Conservation (phyloP, 2,329 filamentous ascomycete genomes). For the Aspergillus sp. region DNA sequence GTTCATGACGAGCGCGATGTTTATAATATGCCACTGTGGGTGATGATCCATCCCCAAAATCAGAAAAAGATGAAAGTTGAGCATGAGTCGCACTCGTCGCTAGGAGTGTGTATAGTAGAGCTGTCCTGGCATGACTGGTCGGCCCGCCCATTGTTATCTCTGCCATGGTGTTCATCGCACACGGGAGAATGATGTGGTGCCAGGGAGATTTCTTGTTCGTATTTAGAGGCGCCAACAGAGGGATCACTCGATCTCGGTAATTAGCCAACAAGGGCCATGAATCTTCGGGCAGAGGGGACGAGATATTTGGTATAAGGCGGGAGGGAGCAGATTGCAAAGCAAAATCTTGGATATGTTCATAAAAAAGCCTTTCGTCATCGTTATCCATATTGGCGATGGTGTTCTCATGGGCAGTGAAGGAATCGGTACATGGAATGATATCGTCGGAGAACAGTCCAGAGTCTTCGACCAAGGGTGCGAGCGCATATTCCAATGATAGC, state of each 20-base stretch:
- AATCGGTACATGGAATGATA: neutral
- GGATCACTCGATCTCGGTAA: constrained; percentile 37
- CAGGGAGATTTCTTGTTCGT: constrained; percentile 43
- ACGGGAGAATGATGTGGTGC: constrained; percentile 45
- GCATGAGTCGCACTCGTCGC: constrained; percentile 45
- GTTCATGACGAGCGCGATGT: constrained; percentile 28
- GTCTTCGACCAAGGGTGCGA: neutral
- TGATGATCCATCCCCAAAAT: neutral
- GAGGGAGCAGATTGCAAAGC: neutral
- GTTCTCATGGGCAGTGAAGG: neutral
- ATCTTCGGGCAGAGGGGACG: constrained; percentile 24
- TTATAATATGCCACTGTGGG: constrained; percentile 31
- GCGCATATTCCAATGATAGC: neutral
- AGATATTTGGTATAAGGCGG: neutral
- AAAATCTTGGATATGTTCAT: neutral
- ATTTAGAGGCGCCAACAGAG: constrained; percentile 24
- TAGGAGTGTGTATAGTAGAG: constrained; percentile 41
- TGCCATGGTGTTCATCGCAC: constrained; percentile 43
- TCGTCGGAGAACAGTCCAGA: neutral
- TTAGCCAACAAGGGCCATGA: constrained; percentile 38
- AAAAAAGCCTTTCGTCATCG: neutral
- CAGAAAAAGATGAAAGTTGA: constrained; percentile 29
- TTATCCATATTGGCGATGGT: neutral
- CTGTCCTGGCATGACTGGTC: constrained; percentile 38
- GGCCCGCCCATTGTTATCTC: constrained; percentile 43